Conservation (phyloP, 2,329 filamentous ascomycete species). For the Dissoconium aciculare region DNA sequence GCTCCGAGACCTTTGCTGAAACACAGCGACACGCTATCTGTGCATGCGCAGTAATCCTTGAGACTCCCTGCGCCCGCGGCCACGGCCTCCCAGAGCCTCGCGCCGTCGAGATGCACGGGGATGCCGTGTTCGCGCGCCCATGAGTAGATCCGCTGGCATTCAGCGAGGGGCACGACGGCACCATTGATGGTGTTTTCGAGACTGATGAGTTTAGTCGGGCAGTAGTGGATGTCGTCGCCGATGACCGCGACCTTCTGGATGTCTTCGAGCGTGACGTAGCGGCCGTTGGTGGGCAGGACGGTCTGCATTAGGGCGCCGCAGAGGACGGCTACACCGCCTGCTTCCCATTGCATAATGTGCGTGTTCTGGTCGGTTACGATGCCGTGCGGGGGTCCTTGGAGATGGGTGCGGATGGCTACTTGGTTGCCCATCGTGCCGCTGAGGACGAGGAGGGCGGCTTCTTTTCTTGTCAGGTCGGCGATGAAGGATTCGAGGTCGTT, state of each 20-base stretch:
- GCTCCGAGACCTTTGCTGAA: slow-evolving; percentile 75
- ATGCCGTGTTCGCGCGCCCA: slow-evolving; percentile 52
- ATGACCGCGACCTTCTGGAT: slow-evolving; percentile 51
- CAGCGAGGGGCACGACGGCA: slow-evolving; percentile 59
- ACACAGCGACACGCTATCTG: slow-evolving; percentile 63
- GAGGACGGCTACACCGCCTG: slow-evolving; percentile 53
- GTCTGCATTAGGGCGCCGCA: slow-evolving; percentile 56
- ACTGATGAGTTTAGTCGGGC: slow-evolving; percentile 66
- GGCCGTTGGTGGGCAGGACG: slow-evolving; percentile 53
- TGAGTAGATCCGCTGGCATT: slow-evolving; percentile 51
- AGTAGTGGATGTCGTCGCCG: slow-evolving; percentile 57
- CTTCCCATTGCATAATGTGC: slow-evolving; percentile 61
- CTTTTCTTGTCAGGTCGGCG: slow-evolving; percentile 58
- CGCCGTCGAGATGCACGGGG: slow-evolving; percentile 63
- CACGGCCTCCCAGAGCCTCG: slow-evolving; percentile 68
- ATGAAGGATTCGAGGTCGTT: slow-evolving; percentile 59
- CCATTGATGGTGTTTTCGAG: slow-evolving; percentile 78
- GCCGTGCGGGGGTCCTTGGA: slow-evolving; percentile 64
- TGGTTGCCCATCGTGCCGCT: slow-evolving; percentile 95
- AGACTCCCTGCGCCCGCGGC: slow-evolving; percentile 53
- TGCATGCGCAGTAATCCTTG: slow-evolving; percentile 49
- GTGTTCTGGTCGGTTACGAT: slow-evolving; percentile 65
- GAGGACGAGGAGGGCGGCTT: slow-evolving; percentile 64
- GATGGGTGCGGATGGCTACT: slow-evolving; percentile 60
- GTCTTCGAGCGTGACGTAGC: slow-evolving; percentile 64